A percentile compares a stretch with the other conserved stretches of the same genome.
phyloP scores from a whole-genome alignment of 345 rosid genomes.

The Xanthoceras sorbifolium region DNA sequence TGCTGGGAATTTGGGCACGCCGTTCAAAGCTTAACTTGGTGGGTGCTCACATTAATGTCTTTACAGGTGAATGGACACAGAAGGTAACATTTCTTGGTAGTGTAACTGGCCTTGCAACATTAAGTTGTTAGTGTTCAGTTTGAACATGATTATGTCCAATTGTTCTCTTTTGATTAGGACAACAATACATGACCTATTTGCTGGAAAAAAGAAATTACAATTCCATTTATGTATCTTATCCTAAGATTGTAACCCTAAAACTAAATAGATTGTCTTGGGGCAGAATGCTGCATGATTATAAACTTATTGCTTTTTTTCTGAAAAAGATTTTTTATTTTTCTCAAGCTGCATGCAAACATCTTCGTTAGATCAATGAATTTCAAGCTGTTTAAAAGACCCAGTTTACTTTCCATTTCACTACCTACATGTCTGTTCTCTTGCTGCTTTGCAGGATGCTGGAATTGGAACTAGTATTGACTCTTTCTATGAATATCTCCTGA shows the following conservation, averaged over 20 bases:
- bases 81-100: constrained; percentile 56
- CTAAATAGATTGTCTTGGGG: neutral
- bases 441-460: constrained; percentile 93
- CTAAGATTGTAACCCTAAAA: neutral
- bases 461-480: constrained; percentile 99
- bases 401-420: constrained; percentile 3
- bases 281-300: neutral
- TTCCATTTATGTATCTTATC: neutral
- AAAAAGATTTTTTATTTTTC: neutral
- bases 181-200: neutral
- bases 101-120: neutral
- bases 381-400: neutral
- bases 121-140: neutral
- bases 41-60: constrained; percentile 98
- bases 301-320: neutral
- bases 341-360: neutral
- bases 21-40: constrained; percentile 89
- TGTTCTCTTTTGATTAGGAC: neutral
- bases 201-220: neutral
- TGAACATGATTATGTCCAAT: neutral
- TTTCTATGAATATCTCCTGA: constrained; percentile 94
- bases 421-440: constrained; percentile 15
- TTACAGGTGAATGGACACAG: constrained; percentile 99
- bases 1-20: constrained; percentile 91
- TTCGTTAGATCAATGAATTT: neutral